phyloP scores from a whole-genome alignment of 345 rosid genomes.

The Aegle marmelos region DNA sequence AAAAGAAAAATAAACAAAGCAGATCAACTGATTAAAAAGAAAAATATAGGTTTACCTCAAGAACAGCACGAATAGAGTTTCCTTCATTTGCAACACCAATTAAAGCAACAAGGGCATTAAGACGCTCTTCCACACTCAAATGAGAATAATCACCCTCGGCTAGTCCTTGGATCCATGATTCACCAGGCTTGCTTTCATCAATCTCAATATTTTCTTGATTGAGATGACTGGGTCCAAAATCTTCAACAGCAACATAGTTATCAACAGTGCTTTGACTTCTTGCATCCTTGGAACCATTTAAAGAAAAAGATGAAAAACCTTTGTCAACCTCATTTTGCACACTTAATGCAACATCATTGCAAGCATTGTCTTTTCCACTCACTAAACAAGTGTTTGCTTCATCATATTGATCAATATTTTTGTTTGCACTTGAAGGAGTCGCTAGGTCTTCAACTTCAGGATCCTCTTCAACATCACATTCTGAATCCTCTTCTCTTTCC shows the following conservation, averaged over 20 bases:
- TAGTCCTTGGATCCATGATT: slow-evolving; percentile 93
- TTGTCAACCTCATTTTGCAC: slow-evolving; percentile 39
- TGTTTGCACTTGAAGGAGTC: slow-evolving; percentile 44
- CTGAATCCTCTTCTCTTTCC: slow-evolving; percentile 87
- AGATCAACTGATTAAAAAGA: background rate
- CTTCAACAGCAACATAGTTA: slow-evolving; percentile 36
- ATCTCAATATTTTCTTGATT: slow-evolving; percentile 58
- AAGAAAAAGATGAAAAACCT: slow-evolving; percentile 36
- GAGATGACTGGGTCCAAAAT: slow-evolving; percentile 24
- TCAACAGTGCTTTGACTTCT: slow-evolving; percentile 32
- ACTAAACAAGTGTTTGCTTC: slow-evolving; percentile 42
- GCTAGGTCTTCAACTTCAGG: slow-evolving; percentile 90
- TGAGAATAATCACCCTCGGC: slow-evolving; percentile 92
- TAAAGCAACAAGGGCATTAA: slow-evolving; percentile 75
- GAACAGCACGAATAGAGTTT: slow-evolving; percentile 76
- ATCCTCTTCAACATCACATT: slow-evolving; percentile 91
- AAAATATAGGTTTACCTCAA: slow-evolving; percentile 62
- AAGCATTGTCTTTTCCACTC: slow-evolving; percentile 37
- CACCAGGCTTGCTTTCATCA: slow-evolving; percentile 75
- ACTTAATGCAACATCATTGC: slow-evolving; percentile 31
- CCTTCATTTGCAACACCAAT: slow-evolving; percentile 95
- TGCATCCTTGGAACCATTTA: slow-evolving; percentile 39
- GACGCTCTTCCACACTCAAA: slow-evolving; percentile 96
- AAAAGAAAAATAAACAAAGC: slow-evolving; percentile 14
- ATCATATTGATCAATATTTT: slow-evolving; percentile 36